phyloP scores from a whole-genome alignment of 129 eudicot genomes.

The Calendula officinalis region DNA sequence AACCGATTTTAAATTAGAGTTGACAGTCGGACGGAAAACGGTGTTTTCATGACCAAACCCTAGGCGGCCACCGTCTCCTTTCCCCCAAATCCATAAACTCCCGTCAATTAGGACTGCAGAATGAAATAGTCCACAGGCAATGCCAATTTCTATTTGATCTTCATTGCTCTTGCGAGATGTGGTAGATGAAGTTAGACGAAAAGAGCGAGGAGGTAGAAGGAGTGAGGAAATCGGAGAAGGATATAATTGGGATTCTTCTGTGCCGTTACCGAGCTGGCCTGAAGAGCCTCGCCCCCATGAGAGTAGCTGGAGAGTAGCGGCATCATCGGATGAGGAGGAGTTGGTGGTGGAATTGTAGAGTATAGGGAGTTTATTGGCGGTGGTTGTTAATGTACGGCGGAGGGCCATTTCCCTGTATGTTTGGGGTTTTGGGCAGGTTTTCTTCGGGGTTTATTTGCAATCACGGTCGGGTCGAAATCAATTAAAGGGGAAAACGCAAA shows the following conservation, averaged over 20 bases:
- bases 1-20: slow-evolving; percentile 39
- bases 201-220: slow-evolving; percentile 42
- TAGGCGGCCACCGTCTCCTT: slow-evolving; percentile 94
- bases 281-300: slow-evolving; percentile 98
- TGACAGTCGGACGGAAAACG: slow-evolving; percentile 59
- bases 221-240: slow-evolving; percentile 59
- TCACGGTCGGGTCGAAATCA: no score
- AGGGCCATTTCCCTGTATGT: slow-evolving; percentile 28
- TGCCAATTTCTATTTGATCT: slow-evolving; percentile 43
- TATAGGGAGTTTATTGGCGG: slow-evolving; percentile 30
- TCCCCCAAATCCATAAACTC: slow-evolving; percentile 92
- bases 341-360: slow-evolving; percentile 27
- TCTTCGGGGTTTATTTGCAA: slow-evolving; percentile 2
- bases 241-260: slow-evolving; percentile 55
- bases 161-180: background rate
- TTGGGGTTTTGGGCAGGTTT: slow-evolving; percentile 24
- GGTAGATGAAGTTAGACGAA: slow-evolving; percentile 13
- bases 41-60: slow-evolving; percentile 80
- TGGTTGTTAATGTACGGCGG: slow-evolving; percentile 40
- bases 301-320: slow-evolving; percentile 53
- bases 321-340: slow-evolving; percentile 9
- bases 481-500: no score
- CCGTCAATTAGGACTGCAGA: slow-evolving; percentile 71
- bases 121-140: slow-evolving; percentile 79
- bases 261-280: slow-evolving; percentile 87